Conservation (phyloP, 257 asterid genomes). For the Ilex asprella region DNA sequence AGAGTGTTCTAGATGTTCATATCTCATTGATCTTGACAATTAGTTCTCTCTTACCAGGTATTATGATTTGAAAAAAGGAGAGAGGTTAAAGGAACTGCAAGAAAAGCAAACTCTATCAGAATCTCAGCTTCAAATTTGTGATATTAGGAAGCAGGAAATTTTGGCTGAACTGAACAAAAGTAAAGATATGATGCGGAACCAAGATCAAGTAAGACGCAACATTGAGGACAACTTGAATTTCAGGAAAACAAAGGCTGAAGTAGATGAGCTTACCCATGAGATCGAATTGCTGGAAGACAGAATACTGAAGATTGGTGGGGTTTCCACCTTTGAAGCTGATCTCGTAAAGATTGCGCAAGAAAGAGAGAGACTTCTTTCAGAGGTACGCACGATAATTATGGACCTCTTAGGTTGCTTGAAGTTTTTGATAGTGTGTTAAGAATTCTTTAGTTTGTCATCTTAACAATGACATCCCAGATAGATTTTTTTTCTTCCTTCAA, state of each 20-base stretch:
- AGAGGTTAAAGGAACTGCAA: conserved; percentile 53
- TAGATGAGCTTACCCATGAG: conserved; percentile 56
- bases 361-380: conserved; percentile 79
- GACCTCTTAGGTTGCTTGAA: not conserved
- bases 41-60: conserved; percentile 43
- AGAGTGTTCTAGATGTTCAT: conserved; percentile 10
- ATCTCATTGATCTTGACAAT: conserved; percentile 10
- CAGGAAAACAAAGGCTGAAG: conserved; percentile 66
- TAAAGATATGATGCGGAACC: conserved; percentile 42
- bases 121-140: conserved; percentile 43
- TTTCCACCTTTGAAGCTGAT: conserved; percentile 56
- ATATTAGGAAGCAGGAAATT: conserved; percentile 49
- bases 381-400: conserved; percentile 39
- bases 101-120: conserved; percentile 55
- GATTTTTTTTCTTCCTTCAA: not conserved
- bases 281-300: conserved; percentile 75
- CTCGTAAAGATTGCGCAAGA: conserved; percentile 56
- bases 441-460: not conserved
- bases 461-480: not conserved
- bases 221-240: conserved; percentile 76
- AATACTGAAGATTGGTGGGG: conserved; percentile 56
- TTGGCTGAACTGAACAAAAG: conserved; percentile 45
- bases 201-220: conserved; percentile 54
- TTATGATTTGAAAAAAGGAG: conserved; percentile 41
- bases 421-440: not conserved